Conservation (phyloP, 2,329 filamentous ascomycete species). For the Parasarocladium wereldwijsianum region DNA sequence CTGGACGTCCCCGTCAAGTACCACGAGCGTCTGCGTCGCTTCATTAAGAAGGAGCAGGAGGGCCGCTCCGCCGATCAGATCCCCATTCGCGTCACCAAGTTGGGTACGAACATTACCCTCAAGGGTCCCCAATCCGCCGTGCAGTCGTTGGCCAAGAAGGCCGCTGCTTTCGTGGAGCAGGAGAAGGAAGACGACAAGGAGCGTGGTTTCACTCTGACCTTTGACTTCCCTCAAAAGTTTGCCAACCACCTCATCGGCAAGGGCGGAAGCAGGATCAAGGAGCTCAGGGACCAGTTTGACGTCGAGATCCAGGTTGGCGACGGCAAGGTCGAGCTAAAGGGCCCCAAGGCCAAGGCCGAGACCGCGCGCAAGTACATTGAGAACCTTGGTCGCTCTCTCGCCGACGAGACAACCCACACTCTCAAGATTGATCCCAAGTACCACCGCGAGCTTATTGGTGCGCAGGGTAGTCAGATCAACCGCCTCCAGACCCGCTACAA, state of each 20-base stretch:
- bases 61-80: slow-evolving; percentile 41
- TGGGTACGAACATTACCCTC: slow-evolving; percentile 51
- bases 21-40: slow-evolving; percentile 47
- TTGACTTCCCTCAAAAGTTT: slow-evolving; percentile 90
- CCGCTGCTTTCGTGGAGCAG: slow-evolving; percentile 66
- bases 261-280: slow-evolving; percentile 50
- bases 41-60: slow-evolving; percentile 51
- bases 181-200: slow-evolving; percentile 90
- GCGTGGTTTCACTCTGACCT: slow-evolving; percentile 70
- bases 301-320: slow-evolving; percentile 80
- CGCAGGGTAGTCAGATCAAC: slow-evolving; percentile 77
- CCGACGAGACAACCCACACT: slow-evolving; percentile 77
- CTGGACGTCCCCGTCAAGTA: slow-evolving; percentile 49
- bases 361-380: slow-evolving; percentile 71
- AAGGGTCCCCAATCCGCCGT: slow-evolving; percentile 65
- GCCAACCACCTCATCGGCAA: slow-evolving; percentile 72
- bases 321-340: slow-evolving; percentile 89
- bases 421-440: slow-evolving; percentile 89
- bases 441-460: slow-evolving; percentile 85
- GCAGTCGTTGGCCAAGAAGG: slow-evolving; percentile 55
- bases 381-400: slow-evolving; percentile 64
- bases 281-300: slow-evolving; percentile 51
- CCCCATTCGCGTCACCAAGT: slow-evolving; percentile 42
- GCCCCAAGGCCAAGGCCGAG: slow-evolving; percentile 88
- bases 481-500: slow-evolving; percentile 84